Base-by-base conservation (phyloP, 1,284 basidiomycete genomes). In the Malassezia globosa region DNA sequence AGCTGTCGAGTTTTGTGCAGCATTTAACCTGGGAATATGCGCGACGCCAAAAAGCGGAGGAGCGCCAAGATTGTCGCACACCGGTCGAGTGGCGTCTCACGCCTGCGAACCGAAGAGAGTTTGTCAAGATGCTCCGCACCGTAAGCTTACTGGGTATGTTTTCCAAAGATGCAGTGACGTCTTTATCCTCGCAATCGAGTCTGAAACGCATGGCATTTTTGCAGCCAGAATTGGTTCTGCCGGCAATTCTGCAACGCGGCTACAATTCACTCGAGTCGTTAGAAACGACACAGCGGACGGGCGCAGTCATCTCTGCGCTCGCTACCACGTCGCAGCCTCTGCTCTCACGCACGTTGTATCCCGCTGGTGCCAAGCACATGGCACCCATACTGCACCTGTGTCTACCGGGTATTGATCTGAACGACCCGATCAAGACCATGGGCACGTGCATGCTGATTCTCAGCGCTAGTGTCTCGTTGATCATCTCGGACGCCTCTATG, bases 61-160 rank as follows among this genome's bases (percentile, higher is more conserved):
- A 87, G 71, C 77, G 81, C 49, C 74, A 78, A 2, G 75, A 77
- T 8, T 96, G 90, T 77, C 83, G 81, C 71, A 94, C 84, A 0
- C 92, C 90, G 0, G 69, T 76, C 77, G 71, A 72, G 19, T 76
- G 82, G 64, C 81, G 89, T 8, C 75, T 99, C 37, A 96, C 90
- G 0, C 79, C 81, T 5, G 75, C 76, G 19, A 92, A 97, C 63
- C 82, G 85, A 50, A 80, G 80, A 45, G 81, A 82, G 22, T 89
- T 97, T 64, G 87, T 95, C 19, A 76, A 77, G 21, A 82, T 80
- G 35, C 77, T 96, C 35, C 80, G 86, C 34, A 92, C 87, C 0
- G 86, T 92, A 7, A 85, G 87, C 1, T 76, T 99, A 27, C 79
- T 96, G 11, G 82, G 87, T 19, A 94, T 99, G 83, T 99, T 97